Base-by-base conservation (phyloP, 2,329 filamentous ascomycete species). In the Dactylella cylindrospora region DNA sequence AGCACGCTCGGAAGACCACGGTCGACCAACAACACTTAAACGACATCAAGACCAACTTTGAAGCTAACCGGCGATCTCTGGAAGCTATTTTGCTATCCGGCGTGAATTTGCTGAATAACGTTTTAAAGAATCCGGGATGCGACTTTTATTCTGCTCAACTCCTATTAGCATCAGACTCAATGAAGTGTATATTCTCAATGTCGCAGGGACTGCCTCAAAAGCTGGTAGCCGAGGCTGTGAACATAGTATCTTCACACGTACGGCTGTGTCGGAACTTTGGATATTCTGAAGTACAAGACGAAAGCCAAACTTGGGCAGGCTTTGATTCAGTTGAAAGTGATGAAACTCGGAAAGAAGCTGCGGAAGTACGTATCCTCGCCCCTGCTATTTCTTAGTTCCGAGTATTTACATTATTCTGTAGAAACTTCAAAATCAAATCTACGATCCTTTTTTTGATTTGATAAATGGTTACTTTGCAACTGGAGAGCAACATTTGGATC, bases 301-400 rank as follows among this genome's bases (percentile, higher is more conserved):
- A 84, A 47, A 84, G 81, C 65, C 82, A 84, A 68, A 84, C 39
- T 59, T 80, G 78, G 73, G 73, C 76, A 17, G 80, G 75, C 15
- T 73, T 83, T 43, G 77, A 80, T 25, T 32, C 19, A 28, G 38
- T 49, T 7, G 57, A 62, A 26, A 62, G 49, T 23, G 57, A 62
- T 23, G 57, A 53, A 26, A 38, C 45, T 28, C 35, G 43, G 39
- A 68, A 65, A 23, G 46, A 57, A 29, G 67, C 68, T 5, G 68
- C 54, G 20, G 54, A 68, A 59, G 67, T 68, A 47, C 33, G 61
- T 29, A 8, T 22, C 15, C 12, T 17, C 12, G 15, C 20, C 13
- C 46, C 9, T 17, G 10, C 10, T 20, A 20, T 57, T 44, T 9
- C 25, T n/a, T 46, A 36, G 3, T 35, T 26, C 9, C 13, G 12